Conservation (phyloP, 768 basidiomycete genomes). For the Leccinum longicurvipes region DNA sequence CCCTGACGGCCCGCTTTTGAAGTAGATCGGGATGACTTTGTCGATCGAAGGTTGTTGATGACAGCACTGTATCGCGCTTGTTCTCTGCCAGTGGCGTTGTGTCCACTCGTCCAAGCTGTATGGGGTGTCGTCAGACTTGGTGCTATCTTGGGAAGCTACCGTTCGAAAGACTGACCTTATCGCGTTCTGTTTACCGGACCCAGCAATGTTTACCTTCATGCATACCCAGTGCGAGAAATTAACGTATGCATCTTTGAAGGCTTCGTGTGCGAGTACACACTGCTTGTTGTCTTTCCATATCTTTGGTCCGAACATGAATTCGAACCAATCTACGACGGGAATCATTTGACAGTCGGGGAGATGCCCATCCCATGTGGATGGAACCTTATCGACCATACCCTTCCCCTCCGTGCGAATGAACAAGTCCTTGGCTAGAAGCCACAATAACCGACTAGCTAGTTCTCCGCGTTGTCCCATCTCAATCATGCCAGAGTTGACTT, state of each 20-base stretch:
- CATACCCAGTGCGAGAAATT: neutral
- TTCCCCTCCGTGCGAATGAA: neutral
- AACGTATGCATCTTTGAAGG: neutral
- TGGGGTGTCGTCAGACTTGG: neutral
- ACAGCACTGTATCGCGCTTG: neutral
- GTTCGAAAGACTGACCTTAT: neutral
- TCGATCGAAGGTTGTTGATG: neutral
- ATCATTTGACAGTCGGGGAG: neutral
- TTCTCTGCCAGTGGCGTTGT: neutral
- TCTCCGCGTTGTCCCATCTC: slow-evolving; percentile 1
- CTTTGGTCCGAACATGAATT: neutral
- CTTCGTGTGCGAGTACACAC: neutral
- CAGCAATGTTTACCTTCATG: neutral
- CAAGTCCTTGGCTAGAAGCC: slow-evolving; percentile 2
- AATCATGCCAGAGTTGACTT: slow-evolving; percentile 5
- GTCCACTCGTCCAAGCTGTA: neutral
- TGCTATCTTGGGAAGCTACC: neutral
- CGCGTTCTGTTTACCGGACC: neutral
- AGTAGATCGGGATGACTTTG: neutral
- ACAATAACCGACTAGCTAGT: neutral
- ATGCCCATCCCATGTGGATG: slow-evolving; percentile 2
- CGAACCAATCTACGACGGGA: neutral
- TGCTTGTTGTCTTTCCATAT: neutral
- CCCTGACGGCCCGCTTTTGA: neutral
- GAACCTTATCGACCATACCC: neutral